Conservation (phyloP, 176 grass and related monocot genomes). For the Thalia dealbata region DNA sequence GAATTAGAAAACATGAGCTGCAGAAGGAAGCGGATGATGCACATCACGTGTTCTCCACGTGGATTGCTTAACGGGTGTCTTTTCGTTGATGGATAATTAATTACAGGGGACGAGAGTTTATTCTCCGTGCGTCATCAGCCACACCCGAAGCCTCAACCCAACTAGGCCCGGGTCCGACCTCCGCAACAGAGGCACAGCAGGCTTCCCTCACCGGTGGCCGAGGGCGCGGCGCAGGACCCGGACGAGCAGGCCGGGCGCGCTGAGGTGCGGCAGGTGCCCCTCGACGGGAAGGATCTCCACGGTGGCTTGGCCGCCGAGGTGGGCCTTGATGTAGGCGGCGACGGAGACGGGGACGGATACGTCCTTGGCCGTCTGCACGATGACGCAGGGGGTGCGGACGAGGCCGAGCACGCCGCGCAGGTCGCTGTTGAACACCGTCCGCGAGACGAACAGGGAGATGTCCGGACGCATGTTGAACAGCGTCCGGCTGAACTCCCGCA, state of each 20-base stretch:
- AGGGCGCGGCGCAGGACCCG: slow-evolving; percentile 62
- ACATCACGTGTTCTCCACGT: no score
- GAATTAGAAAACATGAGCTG: no score
- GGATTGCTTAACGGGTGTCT: no score
- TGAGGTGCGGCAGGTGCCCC: slow-evolving; percentile 96
- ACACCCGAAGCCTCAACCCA: no score
- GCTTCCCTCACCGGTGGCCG: slow-evolving; percentile 13
- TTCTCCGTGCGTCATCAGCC: no score
- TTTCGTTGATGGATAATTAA: no score
- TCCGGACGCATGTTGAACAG: slow-evolving; percentile 99
- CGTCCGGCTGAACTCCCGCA: slow-evolving; percentile 93
- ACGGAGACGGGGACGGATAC: slow-evolving; percentile 77
- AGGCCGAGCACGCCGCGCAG: slow-evolving; percentile 63
- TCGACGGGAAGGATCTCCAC: slow-evolving; percentile 70
- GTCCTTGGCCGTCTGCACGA: slow-evolving; percentile 88
- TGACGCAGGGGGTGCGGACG: slow-evolving; percentile 58
- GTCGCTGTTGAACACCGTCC: slow-evolving; percentile 89
- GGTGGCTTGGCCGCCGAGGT: slow-evolving; percentile 66
- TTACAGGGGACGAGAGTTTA: no score
- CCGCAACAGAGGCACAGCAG: no score
- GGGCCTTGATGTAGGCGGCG: slow-evolving; percentile 51
- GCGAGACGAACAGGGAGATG: slow-evolving; percentile 80
- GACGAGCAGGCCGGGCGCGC: slow-evolving; percentile 59
- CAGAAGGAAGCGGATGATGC: no score
- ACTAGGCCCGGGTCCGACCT: no score